Base-by-base conservation (phyloP, 768 basidiomycete species). In the Mycena rebaudengoi region DNA sequence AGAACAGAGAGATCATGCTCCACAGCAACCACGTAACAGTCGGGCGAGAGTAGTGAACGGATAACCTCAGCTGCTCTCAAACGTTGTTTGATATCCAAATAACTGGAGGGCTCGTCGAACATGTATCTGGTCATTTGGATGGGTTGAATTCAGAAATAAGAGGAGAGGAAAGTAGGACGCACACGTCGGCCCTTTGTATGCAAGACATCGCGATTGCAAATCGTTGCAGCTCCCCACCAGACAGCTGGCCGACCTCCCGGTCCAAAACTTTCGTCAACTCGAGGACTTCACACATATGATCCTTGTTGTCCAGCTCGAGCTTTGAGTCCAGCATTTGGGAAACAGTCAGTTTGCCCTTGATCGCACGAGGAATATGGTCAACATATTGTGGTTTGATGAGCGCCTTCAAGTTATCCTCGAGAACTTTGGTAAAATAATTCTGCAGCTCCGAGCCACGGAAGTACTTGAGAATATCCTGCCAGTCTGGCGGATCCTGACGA, bases 331-430 rank as follows among this genome's bases (percentile, higher is more conserved):
- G 88, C 97, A 99, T 98, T 73, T 94, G 83, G 7, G 84, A 81
- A 26, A 99, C 96, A 3, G 91, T 91, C 84, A 94, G 86, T 48
- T 80, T 83, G 55, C 91, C 95, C 78, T 99, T 97, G 84, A 99
- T 94, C 39, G 95, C 95, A 41, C 91, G 88, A 5, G 98, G 98
- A 71, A 99, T 98, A 76, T 99, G 96, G 76, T 99, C 98, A 67
- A 99, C 98, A 75, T 99, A 99, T 86, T 99, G 98, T 1, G 98
- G 98, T 79, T 99, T 99, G 77, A 99, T 99, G 65, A 99, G 87
- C 1, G 98, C 96, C 82, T 98, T 99, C 74, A 99, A 82, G 73
- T 99, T 96, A 78, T 99, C 98, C 78, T 99, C 98, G 20, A 99
- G 85, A 7, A 99, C 95, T 79, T 99, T 99, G 51, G 98, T 99